These are phyloP conservation scores for Magnusiomyces fungicola DNA, from an alignment of 1,139 yeast species.

Conservation along the genomic window DNA sequence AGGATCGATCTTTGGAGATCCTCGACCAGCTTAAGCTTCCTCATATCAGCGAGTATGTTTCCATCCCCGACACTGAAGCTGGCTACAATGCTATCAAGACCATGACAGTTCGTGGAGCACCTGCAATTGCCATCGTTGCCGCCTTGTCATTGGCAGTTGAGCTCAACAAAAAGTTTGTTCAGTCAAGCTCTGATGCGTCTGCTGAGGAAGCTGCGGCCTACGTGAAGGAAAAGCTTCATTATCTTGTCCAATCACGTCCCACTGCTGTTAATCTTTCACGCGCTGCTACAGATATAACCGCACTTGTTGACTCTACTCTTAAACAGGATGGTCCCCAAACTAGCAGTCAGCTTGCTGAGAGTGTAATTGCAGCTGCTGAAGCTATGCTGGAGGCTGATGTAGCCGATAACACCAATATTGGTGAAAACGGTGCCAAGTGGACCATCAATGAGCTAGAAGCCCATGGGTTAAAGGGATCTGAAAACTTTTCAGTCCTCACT, in stretches of 20 bases:
- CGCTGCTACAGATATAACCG: constrained; percentile 57
- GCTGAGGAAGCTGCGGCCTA: constrained; percentile 18
- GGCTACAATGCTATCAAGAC: constrained; percentile 74
- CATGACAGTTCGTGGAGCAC: constrained; percentile 98
- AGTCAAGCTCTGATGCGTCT: not conserved
- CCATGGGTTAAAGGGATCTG: constrained; percentile 24
- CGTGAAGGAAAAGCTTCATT: constrained; percentile 45
- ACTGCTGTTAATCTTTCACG: constrained; percentile 90
- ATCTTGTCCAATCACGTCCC: constrained; percentile 73
- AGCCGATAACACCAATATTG: constrained; percentile 66
- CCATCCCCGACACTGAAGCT: constrained; percentile 53
- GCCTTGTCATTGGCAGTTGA: constrained; percentile 79
- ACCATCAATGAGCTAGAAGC: constrained; percentile 29
- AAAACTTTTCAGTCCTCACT: constrained; percentile 63
- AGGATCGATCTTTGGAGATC: constrained; percentile 44
- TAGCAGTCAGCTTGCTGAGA: constrained; percentile 29
- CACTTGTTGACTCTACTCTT: constrained; percentile 17
- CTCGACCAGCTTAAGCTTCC: constrained; percentile 82
- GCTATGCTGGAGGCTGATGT: constrained; percentile 67
- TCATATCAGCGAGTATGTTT: constrained; percentile 61
- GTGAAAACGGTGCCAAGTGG: constrained; percentile 73
- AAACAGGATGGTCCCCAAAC: constrained; percentile 1
- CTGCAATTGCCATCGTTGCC: constrained; percentile 96
- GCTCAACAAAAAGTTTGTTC: constrained; percentile 25
- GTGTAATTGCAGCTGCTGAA: constrained; percentile 47